A percentile compares a stretch with the other conserved stretches of the same genome.
Conservation (phyloP, 148 eudicot species). For the Silene latifolia region DNA sequence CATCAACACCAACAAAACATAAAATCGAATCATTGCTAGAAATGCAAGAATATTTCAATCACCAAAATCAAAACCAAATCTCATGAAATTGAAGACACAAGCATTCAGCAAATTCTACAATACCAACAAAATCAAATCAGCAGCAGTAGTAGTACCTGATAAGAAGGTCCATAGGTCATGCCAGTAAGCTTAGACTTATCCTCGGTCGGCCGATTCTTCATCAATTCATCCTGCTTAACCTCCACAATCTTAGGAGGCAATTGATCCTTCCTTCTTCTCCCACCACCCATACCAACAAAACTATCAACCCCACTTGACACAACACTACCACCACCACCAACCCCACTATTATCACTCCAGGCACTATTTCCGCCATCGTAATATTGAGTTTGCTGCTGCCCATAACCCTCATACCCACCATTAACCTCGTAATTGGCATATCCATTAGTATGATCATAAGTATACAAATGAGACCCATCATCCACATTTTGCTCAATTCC, state of each 20-base stretch:
- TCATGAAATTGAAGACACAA: no score
- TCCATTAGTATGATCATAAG: conserved; percentile 23
- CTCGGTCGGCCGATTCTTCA: conserved; percentile 80
- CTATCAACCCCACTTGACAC: conserved; percentile 34
- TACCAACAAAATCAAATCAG: background rate
- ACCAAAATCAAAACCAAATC: background rate
- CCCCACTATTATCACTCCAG: conserved; percentile 28
- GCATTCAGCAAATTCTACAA: no score
- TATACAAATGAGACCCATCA: conserved; percentile 21
- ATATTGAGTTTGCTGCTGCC: conserved; percentile 1
- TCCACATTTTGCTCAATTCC: conserved; percentile 17
- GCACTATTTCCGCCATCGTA: conserved; percentile 24
- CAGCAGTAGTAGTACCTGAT: conserved; percentile 49
- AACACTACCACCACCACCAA: conserved; percentile 30
- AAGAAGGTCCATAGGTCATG: conserved; percentile 82
- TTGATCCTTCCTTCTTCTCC: conserved; percentile 73
- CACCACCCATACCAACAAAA: conserved; percentile 44
- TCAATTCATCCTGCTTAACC: conserved; percentile 93
- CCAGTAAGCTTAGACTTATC: conserved; percentile 76
- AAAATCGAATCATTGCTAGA: background rate
- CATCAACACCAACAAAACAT: background rate
- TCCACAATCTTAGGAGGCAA: conserved; percentile 59
- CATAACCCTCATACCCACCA: conserved; percentile 23
- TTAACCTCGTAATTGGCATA: conserved; percentile 27
- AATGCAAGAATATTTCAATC: background rate